Evolutionary conservation across 2,329 filamentous ascomycete genomes (phyloP).

Genomic region (Neurospora sp.): DNA sequence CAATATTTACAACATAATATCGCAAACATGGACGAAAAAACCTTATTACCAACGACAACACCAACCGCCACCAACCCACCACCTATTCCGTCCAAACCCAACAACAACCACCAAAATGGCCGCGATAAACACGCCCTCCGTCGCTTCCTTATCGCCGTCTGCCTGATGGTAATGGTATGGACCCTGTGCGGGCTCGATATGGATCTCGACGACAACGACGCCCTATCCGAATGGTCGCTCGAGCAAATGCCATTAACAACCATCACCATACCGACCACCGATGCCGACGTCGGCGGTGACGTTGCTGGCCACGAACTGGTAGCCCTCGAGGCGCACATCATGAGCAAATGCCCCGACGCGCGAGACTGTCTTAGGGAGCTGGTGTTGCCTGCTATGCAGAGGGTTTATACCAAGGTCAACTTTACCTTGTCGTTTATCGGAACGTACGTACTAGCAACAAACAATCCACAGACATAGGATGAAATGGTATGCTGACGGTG

Average conservation of each 20-base stretch:
- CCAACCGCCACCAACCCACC: neutral
- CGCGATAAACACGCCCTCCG: neutral
- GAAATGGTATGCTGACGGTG: neutral
- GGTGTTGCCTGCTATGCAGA: conserved; percentile 78
- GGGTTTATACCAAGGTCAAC: conserved; percentile 72
- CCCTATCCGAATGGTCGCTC: neutral
- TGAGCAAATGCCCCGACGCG: conserved; percentile 94
- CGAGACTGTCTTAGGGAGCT: conserved; percentile 69
- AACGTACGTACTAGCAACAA: conserved; percentile 23
- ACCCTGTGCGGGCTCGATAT: neutral
- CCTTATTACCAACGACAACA: neutral
- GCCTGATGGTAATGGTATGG: neutral
- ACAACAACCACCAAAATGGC: neutral
- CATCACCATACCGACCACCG: neutral
- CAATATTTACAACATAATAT: neutral
- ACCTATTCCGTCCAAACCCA: neutral
- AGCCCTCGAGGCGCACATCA: conserved; percentile 87
- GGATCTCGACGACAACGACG: neutral
- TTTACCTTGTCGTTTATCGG: conserved; percentile 90
- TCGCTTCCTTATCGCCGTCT: neutral
- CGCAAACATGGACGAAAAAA: neutral
- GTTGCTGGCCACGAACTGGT: conserved; percentile 33
- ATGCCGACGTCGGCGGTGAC: neutral
- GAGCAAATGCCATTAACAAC: neutral
- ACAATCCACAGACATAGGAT: neutral